Conservation (phyloP, 192 early-diverging fungal genomes). For the Chytriomyces sp. region DNA sequence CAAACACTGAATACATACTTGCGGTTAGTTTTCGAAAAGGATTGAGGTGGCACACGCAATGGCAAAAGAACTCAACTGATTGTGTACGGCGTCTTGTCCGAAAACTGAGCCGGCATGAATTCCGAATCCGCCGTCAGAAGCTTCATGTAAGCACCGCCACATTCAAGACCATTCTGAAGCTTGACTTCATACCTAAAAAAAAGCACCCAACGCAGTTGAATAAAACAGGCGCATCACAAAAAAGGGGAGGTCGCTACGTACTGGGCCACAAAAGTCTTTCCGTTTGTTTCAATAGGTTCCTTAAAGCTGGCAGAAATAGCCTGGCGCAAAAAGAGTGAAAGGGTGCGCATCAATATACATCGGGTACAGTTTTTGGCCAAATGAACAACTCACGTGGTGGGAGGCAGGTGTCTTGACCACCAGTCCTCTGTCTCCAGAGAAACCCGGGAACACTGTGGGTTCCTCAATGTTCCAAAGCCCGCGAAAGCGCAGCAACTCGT, state of each 20-base stretch:
- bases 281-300: conserved; percentile 73
- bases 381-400: conserved; percentile 66
- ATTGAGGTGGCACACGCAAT: no score
- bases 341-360: not conserved
- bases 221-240: not conserved
- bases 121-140: conserved; percentile 70
- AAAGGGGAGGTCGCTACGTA: not conserved
- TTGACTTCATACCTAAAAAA: conserved; percentile 80
- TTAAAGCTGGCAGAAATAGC: conserved; percentile 79
- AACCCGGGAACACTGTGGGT: conserved; percentile 51
- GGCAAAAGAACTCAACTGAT: conserved; percentile 54
- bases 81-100: conserved; percentile 85
- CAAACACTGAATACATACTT: conserved; percentile 76
- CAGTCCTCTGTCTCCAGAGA: conserved; percentile 75
- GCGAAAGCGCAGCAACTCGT: conserved; percentile 69
- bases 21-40: not conserved
- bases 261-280: conserved; percentile 71
- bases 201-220: not conserved
- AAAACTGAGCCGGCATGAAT: conserved; percentile 72
- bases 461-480: conserved; percentile 80
- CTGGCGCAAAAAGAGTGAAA: conserved; percentile 19
- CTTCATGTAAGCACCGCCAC: conserved; percentile 94
- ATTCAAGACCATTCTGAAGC: conserved; percentile 81
- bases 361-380: not conserved
- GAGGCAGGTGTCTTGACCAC: conserved; percentile 81